A percentile compares a stretch with the other conserved stretches of the same genome.
phyloP scores from a whole-genome alignment of 2,329 filamentous ascomycete species.

The Thielaviopsis populi region DNA sequence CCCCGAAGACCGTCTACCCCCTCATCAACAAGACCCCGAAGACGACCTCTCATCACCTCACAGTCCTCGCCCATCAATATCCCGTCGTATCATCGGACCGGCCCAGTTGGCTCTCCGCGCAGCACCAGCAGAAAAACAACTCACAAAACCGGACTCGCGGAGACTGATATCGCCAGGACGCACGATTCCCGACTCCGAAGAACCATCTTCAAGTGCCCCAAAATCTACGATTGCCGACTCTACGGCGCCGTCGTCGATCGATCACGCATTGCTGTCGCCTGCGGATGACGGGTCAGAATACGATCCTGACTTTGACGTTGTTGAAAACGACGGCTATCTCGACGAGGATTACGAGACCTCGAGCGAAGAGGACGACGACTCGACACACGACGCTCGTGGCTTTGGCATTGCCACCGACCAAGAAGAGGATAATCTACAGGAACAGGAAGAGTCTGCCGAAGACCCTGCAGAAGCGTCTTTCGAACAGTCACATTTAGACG shows the following conservation, averaged over 20 bases:
- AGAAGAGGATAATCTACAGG: not conserved
- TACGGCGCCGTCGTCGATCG: not conserved
- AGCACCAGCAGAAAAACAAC: not conserved
- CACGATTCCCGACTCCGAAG: conserved; percentile 23
- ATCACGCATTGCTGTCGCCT: not conserved
- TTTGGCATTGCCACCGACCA: not conserved
- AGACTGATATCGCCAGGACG: not conserved
- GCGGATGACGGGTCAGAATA: not conserved
- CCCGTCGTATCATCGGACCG: not conserved
- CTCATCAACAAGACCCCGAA: not conserved
- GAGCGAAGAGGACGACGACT: not conserved
- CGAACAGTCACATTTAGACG: not conserved
- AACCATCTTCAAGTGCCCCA: conserved; percentile 14
- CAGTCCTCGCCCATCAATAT: not conserved
- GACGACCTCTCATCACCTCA: not conserved
- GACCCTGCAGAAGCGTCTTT: not conserved
- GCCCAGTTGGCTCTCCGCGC: not conserved
- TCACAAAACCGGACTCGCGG: not conserved
- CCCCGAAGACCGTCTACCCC: not conserved
- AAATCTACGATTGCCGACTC: conserved; percentile 4
- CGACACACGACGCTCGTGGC: not conserved
- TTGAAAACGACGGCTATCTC: not conserved
- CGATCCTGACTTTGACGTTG: not conserved
- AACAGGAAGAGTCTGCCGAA: not conserved
- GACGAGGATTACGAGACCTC: not conserved